A percentile compares a stretch with the other conserved stretches of the same genome.
phyloP scores from a whole-genome alignment of 2,329 filamentous ascomycete genomes.

The Aspergillus pseudoterreus region DNA sequence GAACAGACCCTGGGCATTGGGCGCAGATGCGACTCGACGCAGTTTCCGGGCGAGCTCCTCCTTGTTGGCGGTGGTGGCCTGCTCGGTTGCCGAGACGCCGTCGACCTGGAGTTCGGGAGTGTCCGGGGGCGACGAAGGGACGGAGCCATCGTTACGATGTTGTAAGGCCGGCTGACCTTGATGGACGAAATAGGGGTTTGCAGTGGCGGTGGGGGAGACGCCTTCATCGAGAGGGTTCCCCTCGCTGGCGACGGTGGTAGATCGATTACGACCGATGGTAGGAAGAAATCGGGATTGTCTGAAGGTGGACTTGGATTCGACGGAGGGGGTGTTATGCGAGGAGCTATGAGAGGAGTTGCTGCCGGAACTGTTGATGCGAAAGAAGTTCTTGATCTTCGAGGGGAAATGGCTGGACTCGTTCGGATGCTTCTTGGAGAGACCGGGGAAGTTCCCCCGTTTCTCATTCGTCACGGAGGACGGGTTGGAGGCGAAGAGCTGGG shows the following conservation, averaged over 20 bases:
- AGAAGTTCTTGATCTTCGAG: constrained; percentile 66
- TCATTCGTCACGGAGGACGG: constrained; percentile 41
- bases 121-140: constrained; percentile 87
- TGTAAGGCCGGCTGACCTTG: constrained; percentile 90
- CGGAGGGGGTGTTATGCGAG: constrained; percentile 30
- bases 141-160: constrained; percentile 91
- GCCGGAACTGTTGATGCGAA: constrained; percentile 59
- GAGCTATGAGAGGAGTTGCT: constrained; percentile 31
- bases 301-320: constrained; percentile 63
- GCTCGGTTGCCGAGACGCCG: constrained; percentile 61
- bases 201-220: constrained; percentile 86
- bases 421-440: constrained; percentile 44
- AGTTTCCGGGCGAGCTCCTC: constrained; percentile 92
- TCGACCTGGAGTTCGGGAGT: constrained; percentile 76
- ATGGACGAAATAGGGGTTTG: constrained; percentile 96
- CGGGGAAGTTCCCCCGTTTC: constrained; percentile 45
- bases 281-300: constrained; percentile 87
- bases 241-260: constrained; percentile 87
- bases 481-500: constrained; percentile 40
- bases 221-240: constrained; percentile 85
- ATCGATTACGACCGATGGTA: constrained; percentile 80
- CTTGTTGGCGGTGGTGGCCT: constrained; percentile 75
- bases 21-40: constrained; percentile 89
- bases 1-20: constrained; percentile 93
- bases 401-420: constrained; percentile 50